A percentile compares a stretch with the other conserved stretches of the same genome.
Evolutionary conservation across 352 stramenopile species (phyloP).

Genomic region (Phytophthora kernoviae): DNA sequence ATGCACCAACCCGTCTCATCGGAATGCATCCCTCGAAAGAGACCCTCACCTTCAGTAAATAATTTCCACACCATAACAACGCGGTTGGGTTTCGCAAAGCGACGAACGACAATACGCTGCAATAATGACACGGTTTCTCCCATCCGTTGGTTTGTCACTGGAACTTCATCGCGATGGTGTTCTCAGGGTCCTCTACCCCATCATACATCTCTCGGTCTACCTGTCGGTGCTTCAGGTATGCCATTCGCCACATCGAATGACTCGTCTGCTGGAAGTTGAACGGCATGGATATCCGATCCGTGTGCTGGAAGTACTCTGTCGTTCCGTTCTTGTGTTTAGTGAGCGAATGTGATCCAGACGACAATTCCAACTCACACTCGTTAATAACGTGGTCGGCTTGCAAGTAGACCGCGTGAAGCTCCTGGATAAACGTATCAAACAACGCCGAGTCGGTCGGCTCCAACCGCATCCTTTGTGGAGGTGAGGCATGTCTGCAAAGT

Average conservation of each 20-base stretch:
- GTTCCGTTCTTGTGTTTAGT: constrained; percentile 22
- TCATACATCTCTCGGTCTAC: constrained; percentile 23
- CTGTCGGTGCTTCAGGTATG: constrained; percentile 28
- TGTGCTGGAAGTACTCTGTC: constrained; percentile 28
- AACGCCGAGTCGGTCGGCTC: constrained; percentile 32
- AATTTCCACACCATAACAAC: constrained; percentile 68
- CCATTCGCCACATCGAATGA: constrained; percentile 30
- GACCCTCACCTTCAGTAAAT: constrained; percentile 47
- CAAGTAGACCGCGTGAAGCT: constrained; percentile 31
- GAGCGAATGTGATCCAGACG: not conserved
- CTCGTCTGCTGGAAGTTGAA: constrained; percentile 34
- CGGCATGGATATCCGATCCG: constrained; percentile 22
- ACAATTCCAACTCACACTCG: constrained; percentile 12
- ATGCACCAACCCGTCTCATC: constrained; percentile 40
- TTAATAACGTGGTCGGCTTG: constrained; percentile 21
- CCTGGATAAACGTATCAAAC: constrained; percentile 41
- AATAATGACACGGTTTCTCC: constrained; percentile 22
- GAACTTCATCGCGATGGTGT: constrained; percentile 35
- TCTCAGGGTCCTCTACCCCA: constrained; percentile 15
- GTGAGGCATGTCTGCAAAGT: constrained; percentile 9
- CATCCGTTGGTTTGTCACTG: constrained; percentile 19
- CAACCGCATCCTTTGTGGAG: constrained; percentile 27
- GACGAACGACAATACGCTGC: constrained; percentile 40
- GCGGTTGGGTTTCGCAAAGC: constrained; percentile 50
- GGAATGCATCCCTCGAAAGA: constrained; percentile 32